Base-by-base conservation (phyloP, 148 eudicot species). In the Camellia japonica region DNA sequence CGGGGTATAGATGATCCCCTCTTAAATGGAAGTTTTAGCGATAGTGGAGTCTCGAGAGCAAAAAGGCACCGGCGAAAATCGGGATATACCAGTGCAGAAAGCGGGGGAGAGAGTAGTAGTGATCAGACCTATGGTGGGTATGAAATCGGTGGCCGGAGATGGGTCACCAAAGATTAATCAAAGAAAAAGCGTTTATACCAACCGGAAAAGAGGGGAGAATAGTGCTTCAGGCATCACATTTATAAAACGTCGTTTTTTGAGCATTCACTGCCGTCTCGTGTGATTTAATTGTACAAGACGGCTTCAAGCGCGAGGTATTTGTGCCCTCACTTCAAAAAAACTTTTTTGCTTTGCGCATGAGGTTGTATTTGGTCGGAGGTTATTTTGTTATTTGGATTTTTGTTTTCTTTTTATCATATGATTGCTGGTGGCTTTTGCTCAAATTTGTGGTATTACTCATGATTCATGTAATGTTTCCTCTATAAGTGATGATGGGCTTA, bases 1-100 rank as follows among this genome's bases (percentile, higher is more conserved):
- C 91, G 93, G 19, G 99, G 99, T 7, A 97, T 97, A 54, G 99
- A 97, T 83, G 99, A 97, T 63, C 99, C 99, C 19, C 95, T 97
- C 44, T 77, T 97, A 54, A 90, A 84, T 73, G 99, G 98, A 52
- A 97, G 99, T 88, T 68, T 85, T 80, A 97, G 99, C 75, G 99
- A 94, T 65, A 90, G 89, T 73, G 93, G 87, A 44, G 77, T 83
- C 42, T 79, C 90, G 6, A 94, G 79, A 84, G 89, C 80, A 75
- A 88, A 91, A 83, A 93, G 80, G 77, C 91, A 92, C 63, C 91
- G 93, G 7, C 80, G 82, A 69, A 97, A 89, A 84, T 85, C 95
- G 2, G 98, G 98, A 0, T 91, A 92, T 80, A 86, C 91, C 2
- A 97, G 99, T 75, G 93, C 89, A 60, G 99, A 93, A 84, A 97